A percentile compares a stretch with the other conserved stretches of the same genome.
Conservation (phyloP, 2,329 filamentous ascomycete species). For the Xylaria polymorpha region DNA sequence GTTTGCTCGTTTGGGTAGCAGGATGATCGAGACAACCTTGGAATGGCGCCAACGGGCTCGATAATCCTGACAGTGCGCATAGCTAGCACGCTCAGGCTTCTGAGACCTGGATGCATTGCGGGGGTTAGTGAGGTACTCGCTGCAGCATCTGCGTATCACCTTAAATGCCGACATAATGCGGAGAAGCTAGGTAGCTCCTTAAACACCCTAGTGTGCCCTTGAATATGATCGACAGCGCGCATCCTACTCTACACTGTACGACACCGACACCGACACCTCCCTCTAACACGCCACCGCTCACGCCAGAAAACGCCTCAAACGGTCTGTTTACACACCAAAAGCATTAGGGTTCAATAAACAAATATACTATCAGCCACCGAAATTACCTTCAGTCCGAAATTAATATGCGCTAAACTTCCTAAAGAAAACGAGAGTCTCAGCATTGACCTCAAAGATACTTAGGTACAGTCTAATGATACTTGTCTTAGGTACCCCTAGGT, state of each 20-base stretch:
- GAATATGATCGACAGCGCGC: not conserved
- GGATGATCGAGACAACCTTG: slow-evolving; percentile 6
- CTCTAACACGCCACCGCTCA: slow-evolving; percentile 8
- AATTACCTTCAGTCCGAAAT: not conserved
- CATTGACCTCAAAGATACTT: no score
- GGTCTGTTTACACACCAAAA: not conserved
- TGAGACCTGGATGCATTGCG: slow-evolving; percentile 25
- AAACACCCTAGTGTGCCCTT: slow-evolving; percentile 3
- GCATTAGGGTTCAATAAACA: not conserved
- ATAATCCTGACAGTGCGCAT: slow-evolving; percentile 26
- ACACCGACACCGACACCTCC: not conserved
- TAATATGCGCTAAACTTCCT: not conserved
- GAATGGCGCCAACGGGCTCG: not conserved
- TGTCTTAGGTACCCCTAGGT: not conserved
- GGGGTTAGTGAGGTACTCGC: slow-evolving; percentile 30
- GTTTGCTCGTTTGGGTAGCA: not conserved
- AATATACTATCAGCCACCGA: no score
- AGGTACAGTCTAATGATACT: not conserved
- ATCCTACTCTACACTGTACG: slow-evolving; percentile 15
- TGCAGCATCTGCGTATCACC: not conserved
- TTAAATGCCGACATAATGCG: not conserved
- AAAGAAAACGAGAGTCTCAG: not conserved
- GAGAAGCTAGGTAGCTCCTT: slow-evolving; percentile 25
- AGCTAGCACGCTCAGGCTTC: slow-evolving; percentile 4
- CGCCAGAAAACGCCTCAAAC: not conserved